Conservation (phyloP, 352 stramenopile genomes). For the Pythium monospermum region DNA sequence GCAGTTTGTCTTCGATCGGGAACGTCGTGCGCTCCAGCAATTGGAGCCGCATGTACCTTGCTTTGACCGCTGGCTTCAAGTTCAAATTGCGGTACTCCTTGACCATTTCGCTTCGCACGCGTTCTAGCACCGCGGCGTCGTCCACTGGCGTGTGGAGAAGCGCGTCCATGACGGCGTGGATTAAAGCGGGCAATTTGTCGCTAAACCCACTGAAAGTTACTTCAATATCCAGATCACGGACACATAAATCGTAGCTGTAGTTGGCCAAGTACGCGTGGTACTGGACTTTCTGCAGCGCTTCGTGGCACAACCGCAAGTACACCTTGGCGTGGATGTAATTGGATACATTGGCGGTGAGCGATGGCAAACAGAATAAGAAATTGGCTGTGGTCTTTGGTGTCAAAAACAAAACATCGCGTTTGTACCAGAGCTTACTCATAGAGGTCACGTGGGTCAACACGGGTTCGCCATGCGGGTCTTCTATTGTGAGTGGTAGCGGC, state of each 20-base stretch:
- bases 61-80: slow-evolving; percentile 59
- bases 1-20: slow-evolving; percentile 52
- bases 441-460: slow-evolving; percentile 22
- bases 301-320: slow-evolving; percentile 58
- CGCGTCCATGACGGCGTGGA: slow-evolving; percentile 37
- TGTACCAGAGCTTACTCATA: slow-evolving; percentile 72
- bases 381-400: slow-evolving; percentile 66
- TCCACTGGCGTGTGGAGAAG: slow-evolving; percentile 34
- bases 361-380: slow-evolving; percentile 55
- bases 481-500: slow-evolving; percentile 8
- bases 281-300: slow-evolving; percentile 55
- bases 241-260: slow-evolving; percentile 43
- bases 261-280: slow-evolving; percentile 64
- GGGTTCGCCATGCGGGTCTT: slow-evolving; percentile 24
- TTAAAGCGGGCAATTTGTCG: slow-evolving; percentile 55
- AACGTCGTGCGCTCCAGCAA: slow-evolving; percentile 60
- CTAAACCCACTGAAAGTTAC: slow-evolving; percentile 65
- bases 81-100: slow-evolving; percentile 67
- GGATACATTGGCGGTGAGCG: slow-evolving; percentile 30
- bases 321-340: slow-evolving; percentile 60
- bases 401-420: slow-evolving; percentile 54
- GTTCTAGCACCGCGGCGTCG: slow-evolving; percentile 30
- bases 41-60: slow-evolving; percentile 61
- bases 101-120: slow-evolving; percentile 51
- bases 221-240: slow-evolving; percentile 67